Percentiles rank a stretch among this genome's conserved stretches.
Evolutionary conservation across 176 grass and related monocot genomes (phyloP).

Genomic region (Carex cristatella): DNA sequence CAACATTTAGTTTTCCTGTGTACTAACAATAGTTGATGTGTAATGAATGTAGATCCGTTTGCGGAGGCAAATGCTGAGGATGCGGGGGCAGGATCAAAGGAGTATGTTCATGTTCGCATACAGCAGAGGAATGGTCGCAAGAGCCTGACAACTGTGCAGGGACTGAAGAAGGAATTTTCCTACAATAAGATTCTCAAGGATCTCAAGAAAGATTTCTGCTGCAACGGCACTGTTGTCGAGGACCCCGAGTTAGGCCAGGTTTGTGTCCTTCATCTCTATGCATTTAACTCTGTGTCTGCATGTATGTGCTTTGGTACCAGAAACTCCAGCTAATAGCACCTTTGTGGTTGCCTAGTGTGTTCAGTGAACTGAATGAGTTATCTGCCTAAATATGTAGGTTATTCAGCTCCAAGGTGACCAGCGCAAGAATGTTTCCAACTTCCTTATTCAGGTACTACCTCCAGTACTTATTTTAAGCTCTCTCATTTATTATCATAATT

Average conservation of each 20-base stretch:
- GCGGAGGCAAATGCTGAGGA: slow-evolving; percentile 47
- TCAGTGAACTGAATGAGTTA: neutral
- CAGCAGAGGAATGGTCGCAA: slow-evolving; percentile 52
- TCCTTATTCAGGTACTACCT: slow-evolving; percentile 42
- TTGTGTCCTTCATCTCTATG: neutral
- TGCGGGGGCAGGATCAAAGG: slow-evolving; percentile 11
- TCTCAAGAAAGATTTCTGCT: slow-evolving; percentile 54
- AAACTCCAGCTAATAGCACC: neutral
- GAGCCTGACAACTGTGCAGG: slow-evolving; percentile 54
- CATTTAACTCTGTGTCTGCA: neutral
- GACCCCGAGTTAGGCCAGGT: slow-evolving; percentile 47
- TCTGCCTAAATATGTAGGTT: slow-evolving; percentile 24
- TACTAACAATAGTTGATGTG: neutral
- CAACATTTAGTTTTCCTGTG: neutral
- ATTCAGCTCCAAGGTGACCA: slow-evolving; percentile 59
- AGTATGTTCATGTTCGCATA: slow-evolving; percentile 48
- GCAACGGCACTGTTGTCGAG: slow-evolving; percentile 44
- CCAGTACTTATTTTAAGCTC: neutral
- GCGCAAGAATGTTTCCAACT: slow-evolving; percentile 34
- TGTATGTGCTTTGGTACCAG: neutral
- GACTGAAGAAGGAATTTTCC: slow-evolving; percentile 34
- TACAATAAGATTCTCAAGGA: slow-evolving; percentile 45
- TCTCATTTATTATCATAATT: neutral
- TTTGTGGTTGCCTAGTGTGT: neutral
- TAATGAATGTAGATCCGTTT: slow-evolving; percentile 36